phyloP scores from a whole-genome alignment of 1,284 basidiomycete genomes.

The Sporisorium iseilematis-ciliati region DNA sequence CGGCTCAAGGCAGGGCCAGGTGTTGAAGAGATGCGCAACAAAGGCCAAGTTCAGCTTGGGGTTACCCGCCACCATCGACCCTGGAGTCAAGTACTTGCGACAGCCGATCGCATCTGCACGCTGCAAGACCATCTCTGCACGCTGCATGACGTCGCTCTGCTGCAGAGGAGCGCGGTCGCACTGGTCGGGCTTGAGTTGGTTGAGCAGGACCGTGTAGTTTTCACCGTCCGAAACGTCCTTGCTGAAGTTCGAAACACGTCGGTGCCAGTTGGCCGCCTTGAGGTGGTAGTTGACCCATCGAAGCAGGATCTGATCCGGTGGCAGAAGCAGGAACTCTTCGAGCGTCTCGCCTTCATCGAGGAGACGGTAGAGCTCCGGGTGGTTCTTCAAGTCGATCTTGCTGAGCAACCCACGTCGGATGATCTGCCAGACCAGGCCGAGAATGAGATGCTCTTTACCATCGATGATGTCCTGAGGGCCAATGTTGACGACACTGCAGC shows the following conservation, averaged over 20 bases:
- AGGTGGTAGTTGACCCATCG: conserved; percentile 99
- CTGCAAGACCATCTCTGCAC: conserved; percentile 91
- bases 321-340: conserved; percentile 91
- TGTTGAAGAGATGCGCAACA: conserved; percentile 98
- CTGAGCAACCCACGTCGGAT: conserved; percentile 91
- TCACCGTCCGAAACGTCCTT: conserved; percentile 94
- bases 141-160: conserved; percentile 81
- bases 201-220: conserved; percentile 95
- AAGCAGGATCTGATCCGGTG: conserved; percentile 94
- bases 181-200: conserved; percentile 87
- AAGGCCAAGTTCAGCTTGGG: conserved; percentile 99
- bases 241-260: conserved; percentile 90
- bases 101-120: conserved; percentile 94
- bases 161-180: conserved; percentile 94
- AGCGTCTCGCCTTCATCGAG: conserved; percentile 97
- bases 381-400: conserved; percentile 97
- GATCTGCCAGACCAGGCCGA: conserved; percentile 99
- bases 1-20: conserved; percentile 80
- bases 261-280: conserved; percentile 87
- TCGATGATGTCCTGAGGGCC: conserved; percentile 92
- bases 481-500: conserved; percentile 98
- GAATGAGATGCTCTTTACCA: conserved; percentile 93
- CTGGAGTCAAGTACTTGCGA: conserved; percentile 92
- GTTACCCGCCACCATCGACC: conserved; percentile 91
- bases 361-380: conserved; percentile 94